phyloP scores from a whole-genome alignment of 2,329 filamentous ascomycete species.

The Cladosporium sp. region DNA sequence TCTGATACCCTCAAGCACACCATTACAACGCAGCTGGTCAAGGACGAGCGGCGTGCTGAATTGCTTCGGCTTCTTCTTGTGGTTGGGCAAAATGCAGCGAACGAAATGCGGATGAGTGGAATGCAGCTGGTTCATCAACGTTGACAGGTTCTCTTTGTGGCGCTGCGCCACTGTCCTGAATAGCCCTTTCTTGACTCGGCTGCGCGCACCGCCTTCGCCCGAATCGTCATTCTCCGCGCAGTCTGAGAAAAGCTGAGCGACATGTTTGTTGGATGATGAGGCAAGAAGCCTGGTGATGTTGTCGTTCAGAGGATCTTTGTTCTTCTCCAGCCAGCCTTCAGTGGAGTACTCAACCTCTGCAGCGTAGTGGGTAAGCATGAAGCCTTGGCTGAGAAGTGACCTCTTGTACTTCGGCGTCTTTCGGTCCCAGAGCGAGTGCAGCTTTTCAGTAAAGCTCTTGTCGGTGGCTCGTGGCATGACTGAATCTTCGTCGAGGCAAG shows the following conservation, averaged over 20 bases:
- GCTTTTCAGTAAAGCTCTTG: conserved; percentile 92
- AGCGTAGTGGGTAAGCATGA: conserved; percentile 94
- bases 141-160: conserved; percentile 98
- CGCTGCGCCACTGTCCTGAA: conserved; percentile 95
- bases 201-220: conserved; percentile 56
- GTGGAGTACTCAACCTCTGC: conserved; percentile 97
- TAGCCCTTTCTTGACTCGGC: conserved; percentile 89
- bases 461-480: conserved; percentile 99
- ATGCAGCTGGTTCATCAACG: conserved; percentile 86
- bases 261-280: conserved; percentile 73
- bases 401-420: conserved; percentile 91
- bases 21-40: conserved; percentile 96
- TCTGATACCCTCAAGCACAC: conserved; percentile 96
- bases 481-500: conserved; percentile 92
- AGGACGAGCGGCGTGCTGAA: conserved; percentile 89
- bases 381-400: conserved; percentile 82
- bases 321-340: conserved; percentile 94
- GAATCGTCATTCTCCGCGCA: conserved; percentile 80
- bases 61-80: conserved; percentile 93
- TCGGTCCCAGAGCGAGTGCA: conserved; percentile 95
- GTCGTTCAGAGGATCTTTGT: conserved; percentile 97
- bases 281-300: conserved; percentile 88
- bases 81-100: conserved; percentile 93
- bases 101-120: conserved; percentile 98
- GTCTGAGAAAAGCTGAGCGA: conserved; percentile 80